Base-by-base conservation (phyloP, 1,284 basidiomycete genomes). In the Ceratobasidium sp. region DNA sequence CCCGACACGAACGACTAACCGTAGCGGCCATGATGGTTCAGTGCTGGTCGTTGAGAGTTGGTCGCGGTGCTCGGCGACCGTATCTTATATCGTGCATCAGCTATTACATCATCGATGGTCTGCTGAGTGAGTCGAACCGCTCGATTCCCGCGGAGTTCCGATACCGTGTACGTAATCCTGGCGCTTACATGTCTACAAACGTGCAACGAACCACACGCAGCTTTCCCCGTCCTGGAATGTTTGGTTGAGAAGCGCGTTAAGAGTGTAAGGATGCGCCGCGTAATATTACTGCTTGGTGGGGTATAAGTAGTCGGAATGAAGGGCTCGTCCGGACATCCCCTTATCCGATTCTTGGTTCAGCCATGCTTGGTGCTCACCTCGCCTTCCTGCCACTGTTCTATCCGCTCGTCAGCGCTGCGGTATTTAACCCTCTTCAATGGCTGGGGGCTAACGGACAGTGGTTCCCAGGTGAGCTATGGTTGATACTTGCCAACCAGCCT, bases 11-110 rank as follows among this genome's bases (percentile, higher is more conserved):
- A 46, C 39, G n/a, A 53, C 51, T 62, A 16, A 49, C 58, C 13
- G 58, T 51, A 31, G 37, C 16, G 43, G 59, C 54, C 58, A 73
- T 62, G 71, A n/a, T n/a, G 3, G n/a, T 48, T 43, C 27, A 43
- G 29, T 43, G 46, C 11, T 73, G 71, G 59, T 73, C 29, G 71
- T 43, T 59, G 11, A 24, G 37, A 27, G 31, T 8, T 6, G n/a
- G 71, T 54, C 48, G 27, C 29, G 58, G 37, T 49, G 62, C 34
- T 43, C 41, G 54, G 54, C 8, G 58, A 73, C 31, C 71, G 71
- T 53, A 73, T 73, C 58, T 73, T 73, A 73, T 73, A 73, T 73
- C 71, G 31, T 22, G 54, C 29, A 72, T 72, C 71, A 73, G 31
- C 48, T 14, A 73, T 73, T 62, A 59, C 71, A 73, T 73, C 71